These are phyloP conservation scores for Puccinia triticina DNA, from an alignment of 1,284 basidiomycete genomes.

Conservation along the genomic window DNA sequence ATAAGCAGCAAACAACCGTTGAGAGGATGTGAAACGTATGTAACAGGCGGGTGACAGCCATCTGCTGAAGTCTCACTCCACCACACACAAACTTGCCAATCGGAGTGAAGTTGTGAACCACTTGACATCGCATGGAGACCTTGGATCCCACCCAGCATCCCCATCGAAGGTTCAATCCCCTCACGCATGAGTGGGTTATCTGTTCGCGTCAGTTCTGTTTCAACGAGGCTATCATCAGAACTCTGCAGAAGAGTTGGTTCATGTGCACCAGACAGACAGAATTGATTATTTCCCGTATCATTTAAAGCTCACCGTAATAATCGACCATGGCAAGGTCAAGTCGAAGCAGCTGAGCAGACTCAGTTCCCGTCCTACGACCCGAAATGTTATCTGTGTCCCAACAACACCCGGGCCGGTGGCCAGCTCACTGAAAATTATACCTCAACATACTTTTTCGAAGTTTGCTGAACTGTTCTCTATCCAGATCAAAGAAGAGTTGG, in stretches of 20 bases:
- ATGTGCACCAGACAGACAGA: background rate
- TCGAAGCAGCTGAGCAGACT: slow-evolving; percentile 67
- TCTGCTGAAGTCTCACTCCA: background rate
- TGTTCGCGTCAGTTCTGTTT: slow-evolving; percentile 55
- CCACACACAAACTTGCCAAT: background rate
- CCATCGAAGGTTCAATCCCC: slow-evolving; percentile 58
- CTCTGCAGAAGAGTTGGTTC: slow-evolving; percentile 59
- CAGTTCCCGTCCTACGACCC: slow-evolving; percentile 72
- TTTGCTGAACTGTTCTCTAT: slow-evolving; percentile 53
- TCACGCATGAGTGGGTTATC: slow-evolving; percentile 68
- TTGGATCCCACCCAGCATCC: slow-evolving; percentile 37
- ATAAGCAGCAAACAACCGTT: background rate
- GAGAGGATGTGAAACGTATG: background rate
- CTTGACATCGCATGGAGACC: background rate
- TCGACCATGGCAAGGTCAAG: slow-evolving; percentile 82
- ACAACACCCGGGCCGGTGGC: slow-evolving; percentile 79
- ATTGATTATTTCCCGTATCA: background rate
- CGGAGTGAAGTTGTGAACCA: background rate
- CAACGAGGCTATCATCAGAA: background rate
- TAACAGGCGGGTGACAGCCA: slow-evolving; percentile 17
- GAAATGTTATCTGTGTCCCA: slow-evolving; percentile 86
- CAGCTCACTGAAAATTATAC: slow-evolving; percentile 72
- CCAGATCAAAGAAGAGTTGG: background rate
- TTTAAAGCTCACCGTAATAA: slow-evolving; percentile 65
- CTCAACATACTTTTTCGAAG: slow-evolving; percentile 66